Base-by-base conservation (phyloP, 805 yeast species). In the Ogataea nakhonphanomensis region DNA sequence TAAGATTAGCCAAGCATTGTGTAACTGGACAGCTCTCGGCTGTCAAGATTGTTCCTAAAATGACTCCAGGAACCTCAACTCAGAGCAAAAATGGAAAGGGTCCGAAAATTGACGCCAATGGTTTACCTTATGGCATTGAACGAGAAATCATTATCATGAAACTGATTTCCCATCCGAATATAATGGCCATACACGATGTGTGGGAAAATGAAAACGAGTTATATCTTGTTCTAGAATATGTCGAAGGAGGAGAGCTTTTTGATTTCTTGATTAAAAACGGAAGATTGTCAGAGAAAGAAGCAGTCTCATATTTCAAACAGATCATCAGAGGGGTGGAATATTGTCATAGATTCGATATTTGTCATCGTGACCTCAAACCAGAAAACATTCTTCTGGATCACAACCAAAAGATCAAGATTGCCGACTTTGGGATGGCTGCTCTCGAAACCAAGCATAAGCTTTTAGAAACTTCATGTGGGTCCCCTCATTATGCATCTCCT, bases 91-190 rank as follows among this genome's bases (percentile, higher is more conserved):
- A 42, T 11, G 47, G 48, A n/a, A 51, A 43, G 33, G 48, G 44
- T 23, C 43, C 53, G 15, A 51, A 51, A 35, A 46, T 54, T 14
- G 62, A 57, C 39, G 53, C 51, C n/a, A 55, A 55, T 43, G 87
- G 88, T 1, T 72, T 85, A 43, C 95, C 96, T 3, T 89, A 91
- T 60, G 99, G 99, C 28, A 91, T 93, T 32, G 99, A 93, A 65
- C 76, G 98, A 50, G 99, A 93, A 61, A 95, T 93, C 48, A 90
- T 93, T 53, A 93, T 93, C 53, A 93, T 91, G 99, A 93, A 93
- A 65, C 72, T 93, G 30, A 78, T 93, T 33, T 86, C 93, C 45
- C 98, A 93, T 62, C 88, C 95, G 9, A 91, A 93, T 57, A 93
- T 93, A 17, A 80, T 93, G 76, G 84, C 93, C 20, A 70, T 93